Evolutionary conservation across 2,329 filamentous ascomycete species (phyloP).

Genomic region (Epichloe sp.): DNA sequence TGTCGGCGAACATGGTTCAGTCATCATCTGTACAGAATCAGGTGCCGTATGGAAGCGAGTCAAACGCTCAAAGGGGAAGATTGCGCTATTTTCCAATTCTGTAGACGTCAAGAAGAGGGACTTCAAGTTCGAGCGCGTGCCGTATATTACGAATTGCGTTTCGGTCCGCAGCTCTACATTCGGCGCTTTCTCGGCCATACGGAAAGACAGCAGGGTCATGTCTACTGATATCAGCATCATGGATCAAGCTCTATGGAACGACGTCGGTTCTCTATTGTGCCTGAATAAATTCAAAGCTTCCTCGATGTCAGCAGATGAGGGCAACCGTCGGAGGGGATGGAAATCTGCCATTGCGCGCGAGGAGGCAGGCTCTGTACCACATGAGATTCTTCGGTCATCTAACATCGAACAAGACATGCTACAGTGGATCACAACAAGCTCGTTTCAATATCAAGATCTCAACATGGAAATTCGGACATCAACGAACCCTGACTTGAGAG

Average conservation of each 20-base stretch:
- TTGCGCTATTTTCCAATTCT: constrained; percentile 33
- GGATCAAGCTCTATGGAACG: constrained; percentile 57
- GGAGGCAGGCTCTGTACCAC: constrained; percentile 35
- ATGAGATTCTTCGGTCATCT: constrained; percentile 45
- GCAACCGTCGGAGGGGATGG: constrained; percentile 28
- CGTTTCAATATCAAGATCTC: constrained; percentile 25
- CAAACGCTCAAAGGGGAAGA: constrained; percentile 69
- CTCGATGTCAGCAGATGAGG: constrained; percentile 16
- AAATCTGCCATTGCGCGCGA: constrained; percentile 22
- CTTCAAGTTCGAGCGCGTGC: constrained; percentile 88
- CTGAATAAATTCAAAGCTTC: constrained; percentile 45
- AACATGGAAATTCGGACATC: constrained; percentile 40
- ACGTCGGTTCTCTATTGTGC: constrained; percentile 56
- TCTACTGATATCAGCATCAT: constrained; percentile 55
- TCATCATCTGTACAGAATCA: constrained; percentile 85
- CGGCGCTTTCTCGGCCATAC: constrained; percentile 78
- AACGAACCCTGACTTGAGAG: constrained; percentile 50
- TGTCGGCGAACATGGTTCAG: constrained; percentile 83
- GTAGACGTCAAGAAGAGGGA: constrained; percentile 60
- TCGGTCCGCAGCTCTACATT: constrained; percentile 79
- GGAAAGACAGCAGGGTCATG: constrained; percentile 73
- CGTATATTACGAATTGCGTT: constrained; percentile 73
- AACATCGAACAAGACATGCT: constrained; percentile 52
- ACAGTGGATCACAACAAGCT: constrained; percentile 31
- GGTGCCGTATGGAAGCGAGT: constrained; percentile 88